Conservation (phyloP, 257 asterid species). For the Solanum dulcamara region DNA sequence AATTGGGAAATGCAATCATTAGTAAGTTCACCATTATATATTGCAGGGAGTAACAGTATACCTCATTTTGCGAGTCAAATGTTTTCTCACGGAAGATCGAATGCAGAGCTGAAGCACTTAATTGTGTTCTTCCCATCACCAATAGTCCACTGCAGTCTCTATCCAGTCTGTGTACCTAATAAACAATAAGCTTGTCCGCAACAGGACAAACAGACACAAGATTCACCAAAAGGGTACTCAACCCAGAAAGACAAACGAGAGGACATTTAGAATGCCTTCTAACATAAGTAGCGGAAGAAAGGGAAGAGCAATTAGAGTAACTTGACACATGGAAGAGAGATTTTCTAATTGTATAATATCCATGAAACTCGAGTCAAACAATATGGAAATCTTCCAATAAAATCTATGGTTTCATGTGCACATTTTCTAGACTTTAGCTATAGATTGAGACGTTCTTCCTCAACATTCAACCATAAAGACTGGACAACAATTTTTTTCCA, state of each 20-base stretch:
- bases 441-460: not conserved
- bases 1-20: not conserved
- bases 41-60: constrained; percentile 7
- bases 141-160: constrained; percentile 91
- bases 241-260: not conserved
- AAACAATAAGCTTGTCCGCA: constrained; percentile 31
- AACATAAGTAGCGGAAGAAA: not conserved
- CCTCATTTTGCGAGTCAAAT: constrained; percentile 44
- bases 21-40: not conserved
- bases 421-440: not conserved
- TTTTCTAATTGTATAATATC: not conserved
- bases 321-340: not conserved
- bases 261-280: not conserved
- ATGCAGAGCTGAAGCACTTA: constrained; percentile 74
- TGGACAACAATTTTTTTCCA: not conserved
- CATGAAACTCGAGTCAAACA: not conserved
- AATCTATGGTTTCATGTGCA: not conserved
- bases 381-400: not conserved
- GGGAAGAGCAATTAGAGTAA: not conserved
- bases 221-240: not conserved
- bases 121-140: constrained; percentile 88
- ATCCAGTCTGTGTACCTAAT: constrained; percentile 95
- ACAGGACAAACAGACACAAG: constrained; percentile 12
- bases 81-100: constrained; percentile 92
- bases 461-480: not conserved